These are phyloP conservation scores for Solanum paucissectum DNA, from an alignment of 257 asterid genomes.

Conservation along the genomic window DNA sequence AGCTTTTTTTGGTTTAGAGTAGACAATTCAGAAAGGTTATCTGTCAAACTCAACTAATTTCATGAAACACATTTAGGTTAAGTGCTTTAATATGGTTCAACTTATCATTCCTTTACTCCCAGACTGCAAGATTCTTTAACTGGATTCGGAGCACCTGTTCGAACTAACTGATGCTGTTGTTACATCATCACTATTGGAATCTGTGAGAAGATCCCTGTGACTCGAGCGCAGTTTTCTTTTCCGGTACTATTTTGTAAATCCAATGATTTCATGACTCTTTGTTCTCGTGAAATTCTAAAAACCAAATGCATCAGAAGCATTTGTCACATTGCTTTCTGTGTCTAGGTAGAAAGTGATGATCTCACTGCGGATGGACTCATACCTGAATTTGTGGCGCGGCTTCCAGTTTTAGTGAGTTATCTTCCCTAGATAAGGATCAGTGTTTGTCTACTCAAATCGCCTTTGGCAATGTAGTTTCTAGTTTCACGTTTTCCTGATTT, in stretches of 20 bases:
- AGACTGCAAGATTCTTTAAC: conserved; percentile 82
- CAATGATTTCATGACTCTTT: not conserved
- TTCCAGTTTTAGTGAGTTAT: not conserved
- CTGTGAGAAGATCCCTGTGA: conserved; percentile 30
- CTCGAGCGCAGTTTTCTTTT: not conserved
- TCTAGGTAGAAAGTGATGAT: not conserved
- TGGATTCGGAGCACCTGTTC: conserved; percentile 86
- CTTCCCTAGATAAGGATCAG: conserved; percentile 74
- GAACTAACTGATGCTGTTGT: conserved; percentile 7
- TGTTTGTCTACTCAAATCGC: conserved; percentile 10
- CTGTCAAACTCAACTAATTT: not conserved
- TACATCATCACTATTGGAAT: conserved; percentile 51
- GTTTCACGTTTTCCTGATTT: too few relatives aligned
- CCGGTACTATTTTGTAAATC: not conserved
- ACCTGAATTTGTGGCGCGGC: not conserved
- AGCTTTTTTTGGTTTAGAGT: conserved; percentile 72
- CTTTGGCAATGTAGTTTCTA: too few relatives aligned
- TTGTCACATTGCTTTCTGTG: not conserved
- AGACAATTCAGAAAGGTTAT: conserved; percentile 81
- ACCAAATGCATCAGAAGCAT: not conserved
- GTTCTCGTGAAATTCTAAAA: not conserved
- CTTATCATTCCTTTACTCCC: not conserved
- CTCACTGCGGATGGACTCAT: too few relatives aligned
- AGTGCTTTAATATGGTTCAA: too few relatives aligned
- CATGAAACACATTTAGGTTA: too few relatives aligned